Evolutionary conservation across 306 rosid genomes (phyloP).

Genomic region (Neltuma alba): DNA sequence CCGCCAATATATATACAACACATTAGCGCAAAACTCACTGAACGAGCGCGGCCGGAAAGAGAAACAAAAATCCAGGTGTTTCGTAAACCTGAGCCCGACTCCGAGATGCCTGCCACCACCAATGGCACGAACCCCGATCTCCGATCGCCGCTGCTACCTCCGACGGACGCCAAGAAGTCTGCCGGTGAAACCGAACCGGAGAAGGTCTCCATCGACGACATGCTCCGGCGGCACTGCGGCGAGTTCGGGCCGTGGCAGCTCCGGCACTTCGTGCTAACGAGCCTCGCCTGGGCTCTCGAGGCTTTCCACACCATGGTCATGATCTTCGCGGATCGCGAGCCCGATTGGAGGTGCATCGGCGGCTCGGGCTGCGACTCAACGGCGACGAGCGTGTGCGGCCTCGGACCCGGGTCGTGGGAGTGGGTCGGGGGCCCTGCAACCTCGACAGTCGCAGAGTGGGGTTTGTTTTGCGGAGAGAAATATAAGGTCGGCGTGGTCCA

Average conservation of each 20-base stretch:
- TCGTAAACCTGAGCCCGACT: neutral
- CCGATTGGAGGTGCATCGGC: slow-evolving; percentile 54
- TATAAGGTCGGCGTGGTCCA: slow-evolving; percentile 83
- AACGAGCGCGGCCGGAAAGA: neutral
- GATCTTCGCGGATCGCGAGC: slow-evolving; percentile 85
- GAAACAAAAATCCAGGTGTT: neutral
- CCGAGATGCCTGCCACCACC: slow-evolving; percentile 32
- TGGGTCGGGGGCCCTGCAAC: slow-evolving; percentile 53
- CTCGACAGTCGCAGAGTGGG: slow-evolving; percentile 78
- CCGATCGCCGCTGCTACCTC: slow-evolving; percentile 44
- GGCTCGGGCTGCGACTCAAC: slow-evolving; percentile 43
- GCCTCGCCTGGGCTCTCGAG: slow-evolving; percentile 89
- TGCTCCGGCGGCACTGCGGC: slow-evolving; percentile 76
- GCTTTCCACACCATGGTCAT: slow-evolving; percentile 96
- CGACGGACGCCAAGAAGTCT: neutral
- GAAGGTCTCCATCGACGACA: slow-evolving; percentile 71
- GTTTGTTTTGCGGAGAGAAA: slow-evolving; percentile 74
- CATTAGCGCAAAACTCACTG: neutral
- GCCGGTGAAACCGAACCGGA: slow-evolving; percentile 5
- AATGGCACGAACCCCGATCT: slow-evolving; percentile 3
- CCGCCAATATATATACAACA: neutral
- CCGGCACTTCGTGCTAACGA: slow-evolving; percentile 77
- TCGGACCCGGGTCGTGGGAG: slow-evolving; percentile 67
- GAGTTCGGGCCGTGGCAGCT: slow-evolving; percentile 89
- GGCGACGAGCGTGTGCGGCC: slow-evolving; percentile 45